Base-by-base conservation (phyloP, 805 yeast species). In the Wickerhamiella azyma region DNA sequence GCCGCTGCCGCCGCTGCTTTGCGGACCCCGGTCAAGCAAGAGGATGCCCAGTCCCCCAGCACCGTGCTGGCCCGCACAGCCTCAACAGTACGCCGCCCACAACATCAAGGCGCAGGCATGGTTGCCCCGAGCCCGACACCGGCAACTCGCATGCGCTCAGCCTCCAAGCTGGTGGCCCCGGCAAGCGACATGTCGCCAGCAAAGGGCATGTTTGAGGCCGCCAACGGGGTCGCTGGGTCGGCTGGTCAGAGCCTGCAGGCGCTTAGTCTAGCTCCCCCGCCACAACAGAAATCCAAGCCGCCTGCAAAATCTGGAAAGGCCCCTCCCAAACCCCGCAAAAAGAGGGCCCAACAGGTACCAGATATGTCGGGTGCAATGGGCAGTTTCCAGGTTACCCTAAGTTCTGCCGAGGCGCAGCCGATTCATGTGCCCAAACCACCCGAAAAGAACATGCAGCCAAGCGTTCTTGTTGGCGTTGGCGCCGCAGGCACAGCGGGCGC, bases 171-270 rank as follows among this genome's bases (percentile, higher is more conserved):
- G 9, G 61, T 59, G 8, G 48, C 59, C n/a, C 57, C 45, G 14
- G 61, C 63, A 3, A 55, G 57, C 28, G 59, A 55, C 37, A 48
- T 54, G 26, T 51, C 59, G 28, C 63, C 63, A 2, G 63, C 63
- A 24, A 56, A 57, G 52, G 63, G 63, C 2, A 49, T 58, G 38
- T 59, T 55, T 32, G 33, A 26, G 5, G 18, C 21, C 11, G 30
- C 43, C 11, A 36, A 18, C 37, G 21, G 33, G 37, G 40, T 13
- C 24, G n/a, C n/a, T n/a, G n/a, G n/a, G n/a, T n/a, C n/a, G 24
- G 24, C 24, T 7, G 24, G 24, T 21, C 24, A 21, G 24, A 7
- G 24, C n/a, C n/a, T n/a, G n/a, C n/a, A n/a, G n/a, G n/a, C n/a
- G n/a, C n/a, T n/a, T n/a, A n/a, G n/a, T n/a, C n/a, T n/a, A n/a